A percentile compares a stretch with the other conserved stretches of the same genome.
Conservation (phyloP, 2,329 filamentous ascomycete genomes). For the Lachnellula arida region DNA sequence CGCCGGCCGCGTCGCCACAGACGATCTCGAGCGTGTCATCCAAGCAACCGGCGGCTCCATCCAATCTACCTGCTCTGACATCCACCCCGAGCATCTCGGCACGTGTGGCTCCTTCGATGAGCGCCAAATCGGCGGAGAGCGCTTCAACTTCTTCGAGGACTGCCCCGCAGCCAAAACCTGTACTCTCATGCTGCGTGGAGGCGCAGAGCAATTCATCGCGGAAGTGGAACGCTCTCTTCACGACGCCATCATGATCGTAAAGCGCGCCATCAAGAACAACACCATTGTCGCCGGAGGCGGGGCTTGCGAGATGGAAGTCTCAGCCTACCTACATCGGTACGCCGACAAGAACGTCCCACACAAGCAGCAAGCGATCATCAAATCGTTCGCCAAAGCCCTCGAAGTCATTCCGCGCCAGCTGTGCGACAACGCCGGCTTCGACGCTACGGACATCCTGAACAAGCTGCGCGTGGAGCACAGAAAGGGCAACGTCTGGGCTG, state of each 20-base stretch:
- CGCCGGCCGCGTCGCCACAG: constrained; percentile 82
- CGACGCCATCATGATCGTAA: constrained; percentile 99
- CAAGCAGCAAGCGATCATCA: constrained; percentile 97
- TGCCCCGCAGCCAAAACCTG: constrained; percentile 96
- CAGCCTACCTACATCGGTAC: constrained; percentile 85
- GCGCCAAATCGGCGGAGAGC: constrained; percentile 93
- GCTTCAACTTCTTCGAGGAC: constrained; percentile 97
- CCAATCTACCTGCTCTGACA: constrained; percentile 96
- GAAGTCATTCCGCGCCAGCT: constrained; percentile 95
- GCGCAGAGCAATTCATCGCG: constrained; percentile 98
- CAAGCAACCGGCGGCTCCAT: constrained; percentile 88
- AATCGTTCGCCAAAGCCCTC: constrained; percentile 93
- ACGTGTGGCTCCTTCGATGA: constrained; percentile 90
- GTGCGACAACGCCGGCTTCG: constrained; percentile 97
- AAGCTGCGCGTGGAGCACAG: constrained; percentile 92
- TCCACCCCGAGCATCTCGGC: constrained; percentile 81
- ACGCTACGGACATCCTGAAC: constrained; percentile 97
- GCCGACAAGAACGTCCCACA: constrained; percentile 88
- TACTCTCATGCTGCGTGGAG: constrained; percentile 89
- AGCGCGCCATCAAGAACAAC: constrained; percentile 92
- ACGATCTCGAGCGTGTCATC: constrained; percentile 94
- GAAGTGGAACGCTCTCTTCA: constrained; percentile 97
- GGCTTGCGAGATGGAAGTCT: constrained; percentile 94
- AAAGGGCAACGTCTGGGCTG: constrained; percentile 88
- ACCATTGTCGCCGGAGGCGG: constrained; percentile 94